phyloP scores from a whole-genome alignment of 306 rosid species.

The Cyclanthera cordifolia region DNA sequence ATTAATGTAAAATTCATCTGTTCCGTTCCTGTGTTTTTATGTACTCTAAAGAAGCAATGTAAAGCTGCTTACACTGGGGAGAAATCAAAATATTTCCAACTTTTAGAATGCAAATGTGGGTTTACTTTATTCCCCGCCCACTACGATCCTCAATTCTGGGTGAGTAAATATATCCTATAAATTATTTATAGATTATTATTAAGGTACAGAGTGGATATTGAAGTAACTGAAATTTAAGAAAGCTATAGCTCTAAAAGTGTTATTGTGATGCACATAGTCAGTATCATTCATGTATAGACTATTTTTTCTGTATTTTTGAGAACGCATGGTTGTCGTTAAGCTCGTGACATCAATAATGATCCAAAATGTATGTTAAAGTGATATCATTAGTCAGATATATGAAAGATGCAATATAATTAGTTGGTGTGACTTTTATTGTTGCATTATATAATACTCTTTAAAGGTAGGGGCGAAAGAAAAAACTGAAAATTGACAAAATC shows the following conservation, averaged over 20 bases:
- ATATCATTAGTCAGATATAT: no score
- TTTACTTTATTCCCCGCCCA: neutral
- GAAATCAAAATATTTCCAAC: neutral
- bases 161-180: neutral
- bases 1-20: slow-evolving; percentile 10
- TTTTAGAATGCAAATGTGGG: neutral
- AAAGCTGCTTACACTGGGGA: slow-evolving; percentile 4
- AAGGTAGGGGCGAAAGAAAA: no score
- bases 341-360: no score
- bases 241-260: neutral
- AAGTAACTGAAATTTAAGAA: neutral
- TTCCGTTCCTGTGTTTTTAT: neutral
- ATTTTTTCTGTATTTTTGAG: no score
- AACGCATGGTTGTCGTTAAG: no score
- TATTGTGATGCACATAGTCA: no score
- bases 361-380: no score
- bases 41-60: neutral
- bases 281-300: no score
- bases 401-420: no score
- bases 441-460: no score
- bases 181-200: neutral
- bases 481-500: no score
- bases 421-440: no score
- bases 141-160: neutral
- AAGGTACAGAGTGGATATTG: neutral